Evolutionary conservation across 495 filamentous ascomycete genomes (phyloP).

Genomic region (Hypomontagnella monticulosa): DNA sequence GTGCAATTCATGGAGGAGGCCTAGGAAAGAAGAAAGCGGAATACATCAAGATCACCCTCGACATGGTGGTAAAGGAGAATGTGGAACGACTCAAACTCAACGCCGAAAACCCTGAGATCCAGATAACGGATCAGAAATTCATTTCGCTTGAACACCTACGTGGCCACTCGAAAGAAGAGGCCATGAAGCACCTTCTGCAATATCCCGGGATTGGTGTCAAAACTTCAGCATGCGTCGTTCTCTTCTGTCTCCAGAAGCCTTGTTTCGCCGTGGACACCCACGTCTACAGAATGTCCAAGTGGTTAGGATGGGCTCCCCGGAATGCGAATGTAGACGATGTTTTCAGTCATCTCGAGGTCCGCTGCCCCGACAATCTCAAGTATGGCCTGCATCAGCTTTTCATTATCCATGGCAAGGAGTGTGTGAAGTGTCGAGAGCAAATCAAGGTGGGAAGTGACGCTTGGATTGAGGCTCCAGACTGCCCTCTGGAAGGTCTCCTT

Average conservation of each 20-base stretch:
- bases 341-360: slow-evolving; percentile 82
- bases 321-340: slow-evolving; percentile 73
- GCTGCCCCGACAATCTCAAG: slow-evolving; percentile 85
- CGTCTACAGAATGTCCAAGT: slow-evolving; percentile 81
- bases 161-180: slow-evolving; percentile 69
- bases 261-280: slow-evolving; percentile 90
- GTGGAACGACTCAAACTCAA: slow-evolving; percentile 47
- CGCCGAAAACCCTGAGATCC: slow-evolving; percentile 43
- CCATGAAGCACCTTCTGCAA: slow-evolving; percentile 75
- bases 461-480: slow-evolving; percentile 51
- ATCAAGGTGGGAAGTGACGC: slow-evolving; percentile 52
- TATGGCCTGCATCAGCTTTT: slow-evolving; percentile 89
- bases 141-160: slow-evolving; percentile 82
- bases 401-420: slow-evolving; percentile 84
- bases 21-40: slow-evolving; percentile 75
- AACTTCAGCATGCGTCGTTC: slow-evolving; percentile 84
- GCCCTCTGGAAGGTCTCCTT: slow-evolving; percentile 61
- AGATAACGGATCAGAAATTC: slow-evolving; percentile 38
- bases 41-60: slow-evolving; percentile 82
- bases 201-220: slow-evolving; percentile 92
- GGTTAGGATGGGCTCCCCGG: slow-evolving; percentile 82
- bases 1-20: slow-evolving; percentile 79
- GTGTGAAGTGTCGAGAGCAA: slow-evolving; percentile 74
- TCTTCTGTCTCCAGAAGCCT: slow-evolving; percentile 81
- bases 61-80: slow-evolving; percentile 79